Percentiles rank a stretch among this genome's conserved stretches.
Evolutionary conservation across 495 filamentous ascomycete genomes (phyloP).

Genomic region (Aspergillus bertholletiae): DNA sequence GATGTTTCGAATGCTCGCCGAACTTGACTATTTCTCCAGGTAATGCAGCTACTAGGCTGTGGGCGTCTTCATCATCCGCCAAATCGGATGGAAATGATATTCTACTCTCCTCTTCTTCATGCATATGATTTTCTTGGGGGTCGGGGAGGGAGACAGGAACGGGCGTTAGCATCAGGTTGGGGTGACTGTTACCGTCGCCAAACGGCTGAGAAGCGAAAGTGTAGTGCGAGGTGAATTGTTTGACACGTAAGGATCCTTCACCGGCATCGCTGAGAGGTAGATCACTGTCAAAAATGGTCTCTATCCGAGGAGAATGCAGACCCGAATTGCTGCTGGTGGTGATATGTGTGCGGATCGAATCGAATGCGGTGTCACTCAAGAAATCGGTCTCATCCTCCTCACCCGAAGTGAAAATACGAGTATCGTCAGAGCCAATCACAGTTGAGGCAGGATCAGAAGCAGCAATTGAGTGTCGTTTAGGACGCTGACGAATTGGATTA

Average conservation of each 20-base stretch:
- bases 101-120: conserved; percentile 16
- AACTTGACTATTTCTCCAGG: conserved; percentile 22
- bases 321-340: conserved; percentile 56
- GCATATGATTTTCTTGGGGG: background rate
- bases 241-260: conserved; percentile 56
- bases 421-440: conserved; percentile 79
- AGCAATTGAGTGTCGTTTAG: conserved; percentile 45
- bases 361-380: conserved; percentile 86
- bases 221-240: conserved; percentile 43
- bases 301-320: conserved; percentile 58
- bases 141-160: conserved; percentile 31
- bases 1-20: background rate
- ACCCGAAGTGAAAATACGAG: conserved; percentile 66
- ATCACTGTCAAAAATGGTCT: conserved; percentile 86
- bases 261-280: conserved; percentile 54
- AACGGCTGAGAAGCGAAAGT: conserved; percentile 32
- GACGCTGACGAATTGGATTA: conserved; percentile 32
- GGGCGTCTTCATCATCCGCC: conserved; percentile 25
- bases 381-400: conserved; percentile 87
- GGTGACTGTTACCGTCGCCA: conserved; percentile 20
- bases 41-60: conserved; percentile 31
- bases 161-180: background rate
- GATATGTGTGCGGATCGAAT: conserved; percentile 80
- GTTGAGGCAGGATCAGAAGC: conserved; percentile 76
- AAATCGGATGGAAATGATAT: conserved; percentile 26